Evolutionary conservation across 1,139 yeast species (phyloP), one percentile per base, ranked within the genome.

Genomic region (Suhomyces panamericanus): DNA sequence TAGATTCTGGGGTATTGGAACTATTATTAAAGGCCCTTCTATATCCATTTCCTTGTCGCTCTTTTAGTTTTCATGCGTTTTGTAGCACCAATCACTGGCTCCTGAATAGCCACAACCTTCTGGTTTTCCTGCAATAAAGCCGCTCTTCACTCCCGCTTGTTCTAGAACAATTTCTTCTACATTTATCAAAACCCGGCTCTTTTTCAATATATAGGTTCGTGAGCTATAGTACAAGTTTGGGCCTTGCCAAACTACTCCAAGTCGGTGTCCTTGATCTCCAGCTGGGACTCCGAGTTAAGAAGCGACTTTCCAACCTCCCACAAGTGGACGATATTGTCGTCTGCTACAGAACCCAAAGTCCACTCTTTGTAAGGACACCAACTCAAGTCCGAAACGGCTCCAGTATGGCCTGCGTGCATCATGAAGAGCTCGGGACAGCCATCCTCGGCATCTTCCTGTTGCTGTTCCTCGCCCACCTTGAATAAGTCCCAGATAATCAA

Each of bases 321-420:
- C 26, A 86, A 67, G 56, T 87, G 95, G 5, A 85, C 85, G 42
- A 84, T 81, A 57, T 86, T 86, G 52, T 86, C 90, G 57, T 85
- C 91, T 12, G 90, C 87, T 28, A 83, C 82, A 24, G 87, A 77
- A 0, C 86, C 88, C 46, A 85, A 58, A 28, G 87, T 76, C 91
- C 91, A 86, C 13, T 86, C 86, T 46, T 80, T 75, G 55, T 74
- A 79, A 3, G 85, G 82, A 57, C 85, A 84, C 76, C 88, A 83
- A 38, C 81, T 76, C 53, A 86, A 72, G 60, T 87, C 95, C 30
- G 83, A 81, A 10, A 87, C 84, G 1, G 85, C 76, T 11, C 89
- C 85, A 11, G 88, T 84, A 58, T 86, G 95, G 14, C 95, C 95
- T 31, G 93, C 95, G 57, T 87, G 95, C 83, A 87, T 84, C 90